Base-by-base conservation (phyloP, 106 monocot species). In the Dendrobium officinale region DNA sequence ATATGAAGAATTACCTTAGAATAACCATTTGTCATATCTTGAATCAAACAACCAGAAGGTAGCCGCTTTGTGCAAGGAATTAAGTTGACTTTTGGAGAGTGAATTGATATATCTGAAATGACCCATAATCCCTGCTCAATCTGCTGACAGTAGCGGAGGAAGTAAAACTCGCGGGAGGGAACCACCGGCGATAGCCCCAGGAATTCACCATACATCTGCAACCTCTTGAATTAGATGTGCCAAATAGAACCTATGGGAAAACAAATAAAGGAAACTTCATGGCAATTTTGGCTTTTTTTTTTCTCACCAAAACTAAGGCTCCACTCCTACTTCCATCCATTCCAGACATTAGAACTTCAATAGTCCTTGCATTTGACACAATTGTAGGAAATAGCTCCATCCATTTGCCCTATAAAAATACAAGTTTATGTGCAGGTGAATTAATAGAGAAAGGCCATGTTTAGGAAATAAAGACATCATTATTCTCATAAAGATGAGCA, bases 1-100 rank as follows among this genome's bases (percentile, higher is more conserved):
- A 8, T 15, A n/a, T 24, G 64, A 64, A 64, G 64, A 27, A 72
- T 31, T 18, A 91, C 96, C 88, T 92, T 97, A 13, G 90, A 97
- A 79, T 85, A 92, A 55, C 90, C 90, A 82, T 88, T 89, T 40
- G 92, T 75, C 85, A 92, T 89, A 42, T 97, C 97, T 55, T 89
- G 89, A 84, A 97, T 92, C 83, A 97, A 80, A 75, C 92, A 92
- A 44, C 97, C 97, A 55, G 94, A 94, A 79, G 97, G 94, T 9
- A 92, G 86, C 59, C 85, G 80, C 2, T 80, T 84, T 41, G 68
- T 64, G 8, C 82, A 78, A 24, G 88, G 44, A 3, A 31, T 13
- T 20, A 31, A 79, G 81, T 37, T 82, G 82, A 20, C 90, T 87
- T 55, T 85, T n/a, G 84, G 78, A 18, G 84, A 48, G 42, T 94